Evolutionary conservation across 352 stramenopile genomes (phyloP).

Genomic region (Thalassiosira sp.): DNA sequence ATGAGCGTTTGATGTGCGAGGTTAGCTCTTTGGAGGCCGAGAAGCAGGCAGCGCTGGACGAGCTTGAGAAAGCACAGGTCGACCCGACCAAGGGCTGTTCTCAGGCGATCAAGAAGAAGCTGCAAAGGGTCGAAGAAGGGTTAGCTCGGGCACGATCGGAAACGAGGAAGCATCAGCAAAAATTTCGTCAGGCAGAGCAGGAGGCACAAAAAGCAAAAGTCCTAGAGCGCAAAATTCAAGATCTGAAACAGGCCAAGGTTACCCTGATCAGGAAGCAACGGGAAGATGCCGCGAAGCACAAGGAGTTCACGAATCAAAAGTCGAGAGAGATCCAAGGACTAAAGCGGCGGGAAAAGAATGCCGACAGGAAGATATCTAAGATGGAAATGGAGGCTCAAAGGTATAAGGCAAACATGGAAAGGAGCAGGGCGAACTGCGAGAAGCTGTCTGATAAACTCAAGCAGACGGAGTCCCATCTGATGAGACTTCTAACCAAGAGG

Average conservation of each 20-base stretch:
- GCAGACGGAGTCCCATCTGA: constrained; percentile 77
- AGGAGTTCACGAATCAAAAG: constrained; percentile 54
- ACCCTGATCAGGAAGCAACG: constrained; percentile 56
- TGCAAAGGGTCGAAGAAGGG: constrained; percentile 49
- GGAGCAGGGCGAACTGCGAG: constrained; percentile 60
- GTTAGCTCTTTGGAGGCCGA: constrained; percentile 76
- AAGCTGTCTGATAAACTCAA: constrained; percentile 81
- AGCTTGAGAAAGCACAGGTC: constrained; percentile 64
- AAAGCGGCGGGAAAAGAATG: constrained; percentile 68
- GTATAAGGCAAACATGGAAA: constrained; percentile 72
- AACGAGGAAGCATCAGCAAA: constrained; percentile 51
- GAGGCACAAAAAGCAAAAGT: constrained; percentile 51
- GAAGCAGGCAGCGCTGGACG: constrained; percentile 63
- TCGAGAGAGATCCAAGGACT: constrained; percentile 74
- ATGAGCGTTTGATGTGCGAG: constrained; percentile 74
- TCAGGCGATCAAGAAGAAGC: constrained; percentile 69
- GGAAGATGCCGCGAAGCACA: constrained; percentile 45
- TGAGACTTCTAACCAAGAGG: constrained; percentile 64
- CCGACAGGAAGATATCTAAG: constrained; percentile 67
- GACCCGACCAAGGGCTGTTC: constrained; percentile 75
- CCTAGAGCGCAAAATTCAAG: constrained; percentile 48
- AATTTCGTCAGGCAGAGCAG: constrained; percentile 45
- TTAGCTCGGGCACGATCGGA: constrained; percentile 38
- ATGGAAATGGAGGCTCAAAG: constrained; percentile 72
- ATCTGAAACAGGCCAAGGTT: constrained; percentile 52